A percentile compares a stretch with the other conserved stretches of the same genome.
These are phyloP conservation scores for Ophiostoma himal-ulmi DNA, from an alignment of 2,329 filamentous ascomycete species.

Conservation along the genomic window DNA sequence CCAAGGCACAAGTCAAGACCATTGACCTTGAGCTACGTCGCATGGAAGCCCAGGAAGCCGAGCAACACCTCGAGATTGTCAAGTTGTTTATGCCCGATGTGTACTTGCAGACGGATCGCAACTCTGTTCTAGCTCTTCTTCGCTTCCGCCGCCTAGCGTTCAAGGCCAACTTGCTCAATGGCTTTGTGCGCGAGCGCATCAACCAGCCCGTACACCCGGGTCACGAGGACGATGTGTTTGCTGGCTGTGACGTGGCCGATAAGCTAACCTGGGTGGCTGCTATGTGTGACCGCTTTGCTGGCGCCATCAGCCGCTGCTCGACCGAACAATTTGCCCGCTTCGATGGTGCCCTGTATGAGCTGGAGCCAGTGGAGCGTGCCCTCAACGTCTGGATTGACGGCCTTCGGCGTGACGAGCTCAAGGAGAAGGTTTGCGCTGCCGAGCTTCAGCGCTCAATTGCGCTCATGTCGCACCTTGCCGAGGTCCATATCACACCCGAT, in stretches of 20 bases:
- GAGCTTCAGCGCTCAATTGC: conserved; percentile 81
- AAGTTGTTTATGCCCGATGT: conserved; percentile 83
- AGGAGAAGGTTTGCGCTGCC: conserved; percentile 72
- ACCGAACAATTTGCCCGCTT: conserved; percentile 72
- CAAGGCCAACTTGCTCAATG: conserved; percentile 74
- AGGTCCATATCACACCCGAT: conserved; percentile 61
- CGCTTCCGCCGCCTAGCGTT: conserved; percentile 83
- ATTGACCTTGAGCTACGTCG: conserved; percentile 85
- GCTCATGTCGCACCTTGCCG: conserved; percentile 77
- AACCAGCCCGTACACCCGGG: conserved; percentile 56
- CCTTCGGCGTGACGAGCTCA: conserved; percentile 75
- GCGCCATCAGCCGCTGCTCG: conserved; percentile 71
- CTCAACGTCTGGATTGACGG: conserved; percentile 85
- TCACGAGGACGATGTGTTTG: conserved; percentile 71
- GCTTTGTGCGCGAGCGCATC: conserved; percentile 72
- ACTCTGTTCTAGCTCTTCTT: conserved; percentile 82
- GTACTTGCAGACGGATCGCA: conserved; percentile 65
- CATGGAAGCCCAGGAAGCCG: conserved; percentile 81
- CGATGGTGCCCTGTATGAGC: conserved; percentile 73
- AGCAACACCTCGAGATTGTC: conserved; percentile 82
- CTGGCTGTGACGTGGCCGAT: conserved; percentile 74
- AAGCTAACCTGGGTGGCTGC: conserved; percentile 77
- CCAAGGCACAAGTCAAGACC: conserved; percentile 88
- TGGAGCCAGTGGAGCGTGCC: conserved; percentile 85
- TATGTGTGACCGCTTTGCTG: conserved; percentile 79